A percentile compares a stretch with the other conserved stretches of the same genome.
phyloP scores from a whole-genome alignment of 2,329 filamentous ascomycete genomes.

The Mycogone perniciosa region DNA sequence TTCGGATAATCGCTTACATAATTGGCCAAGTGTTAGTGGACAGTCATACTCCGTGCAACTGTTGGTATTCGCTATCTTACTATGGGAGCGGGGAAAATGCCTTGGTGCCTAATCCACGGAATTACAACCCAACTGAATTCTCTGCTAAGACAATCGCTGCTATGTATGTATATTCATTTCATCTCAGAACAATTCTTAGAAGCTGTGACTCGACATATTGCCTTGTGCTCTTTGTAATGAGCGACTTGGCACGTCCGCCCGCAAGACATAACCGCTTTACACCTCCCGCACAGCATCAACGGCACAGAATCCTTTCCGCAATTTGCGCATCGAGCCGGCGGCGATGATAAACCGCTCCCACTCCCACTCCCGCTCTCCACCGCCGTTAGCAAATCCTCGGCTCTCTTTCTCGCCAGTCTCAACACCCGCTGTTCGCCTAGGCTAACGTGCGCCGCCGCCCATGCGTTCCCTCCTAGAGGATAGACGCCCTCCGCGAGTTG shows the following conservation, averaged over 20 bases:
- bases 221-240: conserved; percentile 15
- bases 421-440: conserved; percentile 28
- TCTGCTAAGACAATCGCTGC: no score
- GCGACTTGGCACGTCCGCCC: conserved; percentile 12
- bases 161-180: no score
- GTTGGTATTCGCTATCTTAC: no score
- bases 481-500: conserved; percentile 26
- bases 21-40: no score
- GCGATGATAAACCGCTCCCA: neutral
- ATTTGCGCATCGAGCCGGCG: conserved; percentile 7
- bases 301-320: conserved; percentile 10
- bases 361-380: conserved; percentile 1
- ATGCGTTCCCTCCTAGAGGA: conserved; percentile 27
- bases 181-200: neutral
- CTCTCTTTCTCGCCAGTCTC: conserved; percentile 25
- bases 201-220: conserved; percentile 7
- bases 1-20: no score
- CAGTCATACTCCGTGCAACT: no score
- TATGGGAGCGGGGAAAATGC: no score
- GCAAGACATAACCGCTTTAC: conserved; percentile 12
- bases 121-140: no score
- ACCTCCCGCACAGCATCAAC: conserved; percentile 14
- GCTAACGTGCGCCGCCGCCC: conserved; percentile 28
- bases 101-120: no score
- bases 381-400: conserved; percentile 22